These are phyloP conservation scores for Inga leiocalycina DNA, from an alignment of 306 rosid genomes.

Conservation along the genomic window DNA sequence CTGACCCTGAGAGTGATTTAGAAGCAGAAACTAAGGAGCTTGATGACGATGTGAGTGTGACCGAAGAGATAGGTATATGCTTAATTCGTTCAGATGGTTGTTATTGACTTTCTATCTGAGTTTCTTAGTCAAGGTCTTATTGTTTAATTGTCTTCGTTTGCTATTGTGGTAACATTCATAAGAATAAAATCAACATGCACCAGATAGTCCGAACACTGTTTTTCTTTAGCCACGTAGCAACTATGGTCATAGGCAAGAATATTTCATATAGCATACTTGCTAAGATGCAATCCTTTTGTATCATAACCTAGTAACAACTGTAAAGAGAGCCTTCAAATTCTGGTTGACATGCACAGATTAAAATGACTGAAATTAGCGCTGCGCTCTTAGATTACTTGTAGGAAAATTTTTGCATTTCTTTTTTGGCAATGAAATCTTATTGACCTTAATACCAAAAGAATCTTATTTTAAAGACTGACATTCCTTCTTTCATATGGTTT, in stretches of 20 bases:
- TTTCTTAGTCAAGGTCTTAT: constrained; percentile 29
- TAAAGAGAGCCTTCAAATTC: neutral
- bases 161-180: neutral
- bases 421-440: neutral
- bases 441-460: neutral
- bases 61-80: constrained; percentile 62
- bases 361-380: neutral
- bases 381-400: neutral
- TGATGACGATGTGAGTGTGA: constrained; percentile 42
- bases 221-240: neutral
- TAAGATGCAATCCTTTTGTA: neutral
- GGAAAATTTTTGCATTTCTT: neutral
- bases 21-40: constrained; percentile 45
- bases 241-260: neutral
- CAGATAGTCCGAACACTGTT: neutral
- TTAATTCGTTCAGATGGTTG: neutral
- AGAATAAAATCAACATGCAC: neutral
- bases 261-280: neutral
- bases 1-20: constrained; percentile 57
- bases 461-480: too few species aligned
- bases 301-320: neutral
- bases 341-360: neutral
- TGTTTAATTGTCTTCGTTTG: neutral
- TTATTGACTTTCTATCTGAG: neutral
- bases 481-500: neutral